Evolutionary conservation across 331 rosid species (phyloP).

Genomic region (Acacia concinna): DNA sequence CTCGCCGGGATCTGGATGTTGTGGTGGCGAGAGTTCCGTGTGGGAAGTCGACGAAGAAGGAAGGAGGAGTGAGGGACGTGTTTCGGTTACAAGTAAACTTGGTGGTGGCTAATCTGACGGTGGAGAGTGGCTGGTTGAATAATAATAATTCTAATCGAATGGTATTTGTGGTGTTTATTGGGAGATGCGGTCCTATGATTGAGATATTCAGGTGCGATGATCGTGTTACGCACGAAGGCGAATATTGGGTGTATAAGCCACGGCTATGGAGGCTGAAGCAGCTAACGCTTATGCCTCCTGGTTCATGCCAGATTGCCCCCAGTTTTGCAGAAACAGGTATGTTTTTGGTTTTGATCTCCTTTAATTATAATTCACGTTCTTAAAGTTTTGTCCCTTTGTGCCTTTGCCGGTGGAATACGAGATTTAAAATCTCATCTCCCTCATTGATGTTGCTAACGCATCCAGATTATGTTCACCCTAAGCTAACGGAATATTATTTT

Average conservation of each 20-base stretch:
- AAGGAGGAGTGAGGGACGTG: constrained; percentile 42
- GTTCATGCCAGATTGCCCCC: constrained; percentile 69
- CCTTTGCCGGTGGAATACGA: not conserved
- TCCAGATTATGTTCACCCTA: not conserved
- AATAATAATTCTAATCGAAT: constrained; percentile 37
- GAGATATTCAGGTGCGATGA: constrained; percentile 81
- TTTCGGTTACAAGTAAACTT: constrained; percentile 56
- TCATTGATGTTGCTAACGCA: not conserved
- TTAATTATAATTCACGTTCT: not conserved
- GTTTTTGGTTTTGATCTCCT: not conserved
- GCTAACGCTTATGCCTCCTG: constrained; percentile 62
- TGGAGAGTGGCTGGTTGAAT: constrained; percentile 39
- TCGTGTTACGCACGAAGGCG: constrained; percentile 41
- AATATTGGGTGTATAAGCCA: constrained; percentile 62
- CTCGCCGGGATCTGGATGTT: constrained; percentile 48
- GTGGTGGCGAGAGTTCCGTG: constrained; percentile 61
- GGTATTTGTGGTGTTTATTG: constrained; percentile 61
- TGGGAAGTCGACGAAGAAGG: not conserved
- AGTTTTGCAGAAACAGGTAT: constrained; percentile 51
- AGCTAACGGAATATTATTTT: not conserved
- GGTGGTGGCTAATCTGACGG: constrained; percentile 56
- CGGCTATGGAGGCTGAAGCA: constrained; percentile 50
- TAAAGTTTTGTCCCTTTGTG: not conserved
- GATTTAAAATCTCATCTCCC: not conserved
- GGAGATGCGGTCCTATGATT: constrained; percentile 68